phyloP scores from a whole-genome alignment of 441 rosid species.

The Erodium texanum region DNA sequence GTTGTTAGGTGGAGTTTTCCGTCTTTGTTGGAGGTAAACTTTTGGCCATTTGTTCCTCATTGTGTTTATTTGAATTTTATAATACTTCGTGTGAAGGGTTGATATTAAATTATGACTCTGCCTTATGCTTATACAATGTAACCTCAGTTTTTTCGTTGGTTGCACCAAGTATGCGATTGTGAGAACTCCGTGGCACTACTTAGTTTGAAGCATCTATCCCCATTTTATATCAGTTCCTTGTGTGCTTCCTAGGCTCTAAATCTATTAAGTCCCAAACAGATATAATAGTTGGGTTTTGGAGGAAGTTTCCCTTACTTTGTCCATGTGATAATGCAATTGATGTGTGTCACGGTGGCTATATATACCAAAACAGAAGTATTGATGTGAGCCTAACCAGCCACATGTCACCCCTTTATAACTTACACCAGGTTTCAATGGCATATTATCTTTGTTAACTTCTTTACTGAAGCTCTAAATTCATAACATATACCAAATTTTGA shows the following conservation, averaged over 20 bases:
- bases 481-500: too few species aligned
- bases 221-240: neutral
- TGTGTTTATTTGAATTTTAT: constrained; percentile 11
- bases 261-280: too few species aligned
- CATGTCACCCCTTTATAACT: neutral
- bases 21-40: constrained; percentile 57
- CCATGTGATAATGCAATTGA: neutral
- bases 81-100: neutral
- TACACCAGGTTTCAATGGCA: neutral
- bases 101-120: neutral
- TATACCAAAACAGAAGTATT: neutral
- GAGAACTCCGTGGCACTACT: neutral
- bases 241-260: too few species aligned
- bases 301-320: neutral
- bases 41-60: constrained; percentile 5
- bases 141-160: neutral
- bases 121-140: neutral
- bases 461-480: neutral
- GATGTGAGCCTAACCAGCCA: neutral
- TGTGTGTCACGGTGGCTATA: neutral
- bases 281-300: neutral
- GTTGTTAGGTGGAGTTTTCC: constrained; percentile 88
- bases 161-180: neutral
- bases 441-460: neutral
- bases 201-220: neutral